These are phyloP conservation scores for Keithomyces neogunnii DNA, from an alignment of 2,329 filamentous ascomycete species.

Conservation along the genomic window DNA sequence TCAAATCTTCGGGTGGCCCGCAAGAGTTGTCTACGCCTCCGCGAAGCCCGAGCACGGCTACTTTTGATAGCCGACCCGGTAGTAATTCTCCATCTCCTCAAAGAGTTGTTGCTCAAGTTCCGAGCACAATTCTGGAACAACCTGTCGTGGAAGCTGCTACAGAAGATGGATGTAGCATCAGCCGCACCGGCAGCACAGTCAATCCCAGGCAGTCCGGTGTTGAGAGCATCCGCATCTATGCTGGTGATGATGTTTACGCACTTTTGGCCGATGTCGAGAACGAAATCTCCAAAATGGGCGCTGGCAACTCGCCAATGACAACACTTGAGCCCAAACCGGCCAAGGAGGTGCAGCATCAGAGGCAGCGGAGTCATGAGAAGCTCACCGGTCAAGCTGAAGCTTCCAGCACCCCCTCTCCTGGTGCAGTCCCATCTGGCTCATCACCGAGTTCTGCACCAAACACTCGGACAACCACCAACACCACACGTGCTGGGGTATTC, in stretches of 20 bases:
- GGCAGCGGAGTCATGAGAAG: constrained; percentile 42
- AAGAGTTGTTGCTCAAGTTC: constrained; percentile 43
- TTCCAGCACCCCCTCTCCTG: constrained; percentile 9
- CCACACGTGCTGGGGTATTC: not conserved
- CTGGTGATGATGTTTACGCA: constrained; percentile 57
- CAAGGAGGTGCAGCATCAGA: not conserved
- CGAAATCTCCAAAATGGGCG: constrained; percentile 29
- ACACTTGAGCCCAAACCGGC: not conserved
- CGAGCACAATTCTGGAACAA: constrained; percentile 47
- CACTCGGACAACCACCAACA: constrained; percentile 8
- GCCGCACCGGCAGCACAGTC: constrained; percentile 15
- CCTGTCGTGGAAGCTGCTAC: constrained; percentile 35
- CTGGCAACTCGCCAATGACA: constrained; percentile 4
- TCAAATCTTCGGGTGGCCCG: constrained; percentile 24
- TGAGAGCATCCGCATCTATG: constrained; percentile 61
- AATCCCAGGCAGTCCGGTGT: constrained; percentile 32
- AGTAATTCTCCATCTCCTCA: constrained; percentile 40
- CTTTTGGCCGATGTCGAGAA: constrained; percentile 58
- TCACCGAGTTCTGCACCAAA: not conserved
- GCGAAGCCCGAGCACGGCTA: constrained; percentile 8
- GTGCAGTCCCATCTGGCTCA: constrained; percentile 17
- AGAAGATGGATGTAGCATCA: constrained; percentile 14
- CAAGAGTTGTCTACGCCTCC: constrained; percentile 43
- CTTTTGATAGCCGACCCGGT: constrained; percentile 20
- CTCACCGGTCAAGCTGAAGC: constrained; percentile 29